Base-by-base conservation (phyloP, 495 filamentous ascomycete species). In the Penicillium ucsense region DNA sequence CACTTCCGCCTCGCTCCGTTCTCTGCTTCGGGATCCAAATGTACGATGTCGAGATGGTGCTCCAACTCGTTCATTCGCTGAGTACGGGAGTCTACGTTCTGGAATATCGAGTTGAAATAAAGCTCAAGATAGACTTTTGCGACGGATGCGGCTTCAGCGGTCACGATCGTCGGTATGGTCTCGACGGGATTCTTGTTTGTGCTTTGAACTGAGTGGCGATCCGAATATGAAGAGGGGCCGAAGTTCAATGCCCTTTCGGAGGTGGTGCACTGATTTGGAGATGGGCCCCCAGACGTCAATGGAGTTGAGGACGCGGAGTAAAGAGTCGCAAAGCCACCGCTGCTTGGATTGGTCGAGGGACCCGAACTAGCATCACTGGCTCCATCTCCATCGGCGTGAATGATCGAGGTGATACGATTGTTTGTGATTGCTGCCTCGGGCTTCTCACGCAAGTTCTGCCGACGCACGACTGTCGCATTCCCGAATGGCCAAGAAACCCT, bases 71-170 rank as follows among this genome's bases (percentile, higher is more conserved):
- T 72, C 38, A 79, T 77, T 3, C 91, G 82, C 47, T 84, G 62
- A 6, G 77, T 78, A 3, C 90, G 81, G 50, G 82, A 66, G 36
- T 77, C 79, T 4, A 67, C 49, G 32, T 65, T 64, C 32, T 68
- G 63, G 36, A 84, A 74, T 8, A 88, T 64, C 6, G 76, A 64
- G 55, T 86, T 81, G 70, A 86, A 95, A 55, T 90, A 75, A 3
- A 82, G 87, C 56, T 97, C 91, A 28, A 97, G 76, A 52, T 79
- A 94, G 28, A 94, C 77, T 63, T 95, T 95, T 32, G 88, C 84
- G 6, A 85, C 83, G 0, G 88, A 78, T 6, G 81, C 77, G 37
- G 77, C 77, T 63, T 97, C 91, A 4, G 87, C 83, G 0, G 88
- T 95, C 8, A 78, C 51, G 43, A 95, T 76, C 7, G 87, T 82